phyloP scores from a whole-genome alignment of 1,139 yeast species.

The Scheffersomyces segobiensis region DNA sequence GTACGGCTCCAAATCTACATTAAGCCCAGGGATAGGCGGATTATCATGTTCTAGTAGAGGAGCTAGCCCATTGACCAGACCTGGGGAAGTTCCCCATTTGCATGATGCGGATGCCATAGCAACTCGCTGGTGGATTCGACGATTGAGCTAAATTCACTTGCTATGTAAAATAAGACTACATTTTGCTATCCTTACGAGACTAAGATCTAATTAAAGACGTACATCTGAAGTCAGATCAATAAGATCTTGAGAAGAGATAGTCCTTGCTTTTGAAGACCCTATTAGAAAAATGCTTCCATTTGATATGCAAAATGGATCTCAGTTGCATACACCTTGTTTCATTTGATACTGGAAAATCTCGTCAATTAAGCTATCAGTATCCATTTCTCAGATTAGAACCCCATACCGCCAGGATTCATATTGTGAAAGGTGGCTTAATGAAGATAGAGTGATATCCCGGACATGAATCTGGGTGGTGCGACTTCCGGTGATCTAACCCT shows the following conservation, averaged over 20 bases:
- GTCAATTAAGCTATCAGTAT: neutral
- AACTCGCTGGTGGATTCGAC: neutral
- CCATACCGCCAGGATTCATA: neutral
- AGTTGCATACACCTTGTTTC: neutral
- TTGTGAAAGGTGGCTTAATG: neutral
- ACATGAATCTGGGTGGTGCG: neutral
- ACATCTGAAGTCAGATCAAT: too few relatives aligned
- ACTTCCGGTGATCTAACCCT: neutral
- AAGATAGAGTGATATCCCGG: neutral
- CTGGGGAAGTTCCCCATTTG: neutral
- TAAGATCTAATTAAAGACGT: too few relatives aligned
- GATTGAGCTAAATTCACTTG: neutral
- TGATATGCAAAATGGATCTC: neutral
- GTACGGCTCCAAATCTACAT: neutral
- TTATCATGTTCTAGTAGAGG: too few relatives aligned
- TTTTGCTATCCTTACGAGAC: neutral
- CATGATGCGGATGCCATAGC: neutral
- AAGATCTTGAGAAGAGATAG: neutral
- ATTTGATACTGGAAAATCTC: neutral
- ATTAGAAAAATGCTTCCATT: neutral
- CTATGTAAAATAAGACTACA: too few relatives aligned
- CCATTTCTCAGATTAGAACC: neutral
- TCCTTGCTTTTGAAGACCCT: neutral
- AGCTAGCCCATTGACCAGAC: neutral
- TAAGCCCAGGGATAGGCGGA: neutral